Base-by-base conservation (phyloP, 2,329 filamentous ascomycete genomes). In the Xylariaceae sp. region DNA sequence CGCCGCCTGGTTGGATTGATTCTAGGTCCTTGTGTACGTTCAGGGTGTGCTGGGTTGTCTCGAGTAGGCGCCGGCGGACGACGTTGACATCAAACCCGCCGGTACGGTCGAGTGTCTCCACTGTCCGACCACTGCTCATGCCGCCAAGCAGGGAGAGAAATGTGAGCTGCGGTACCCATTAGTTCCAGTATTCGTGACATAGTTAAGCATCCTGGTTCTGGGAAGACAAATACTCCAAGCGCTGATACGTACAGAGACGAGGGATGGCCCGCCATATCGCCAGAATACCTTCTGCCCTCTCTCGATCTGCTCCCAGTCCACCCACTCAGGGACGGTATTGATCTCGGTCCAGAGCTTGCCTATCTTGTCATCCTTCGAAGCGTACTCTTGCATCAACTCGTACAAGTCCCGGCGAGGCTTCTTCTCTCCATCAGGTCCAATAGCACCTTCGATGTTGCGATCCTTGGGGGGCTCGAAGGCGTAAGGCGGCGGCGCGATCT, bases 231-330 rank as follows among this genome's bases (percentile, higher is more conserved):
- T n/a, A n/a, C n/a, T n/a, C n/a, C n/a, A n/a, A n/a, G n/a, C n/a
- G n/a, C n/a, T n/a, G n/a, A n/a, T n/a, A n/a, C n/a, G 56, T 58
- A 73, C 72, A 8, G 69, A 80, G 6, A 82, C 85, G 17, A 89
- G 64, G 19, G 77, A 77, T 1, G 84, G 79, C 0, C 80, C 81
- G 16, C 80, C 85, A 63, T 90, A 91, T 27, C 86, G 79, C 63
- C 88, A 90, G 58, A 90, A 88, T 1, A 89, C 78, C 54, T 86
- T 79, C 61, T 92, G 86, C 0, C 86, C 87, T 57, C 86, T 73
- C 48, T 75, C 71, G 45, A 92, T 83, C 59, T 89, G 85, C 2
- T 76, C 76, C 86, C 85, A 91, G 60, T 90, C 80, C 2, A 91
- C 86, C 85, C 86, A 91, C 1, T 77, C 71, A 0, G 86, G 87